These are phyloP conservation scores for Aegilops bicornis DNA, from an alignment of 176 grass and related monocot species.

Conservation along the genomic window DNA sequence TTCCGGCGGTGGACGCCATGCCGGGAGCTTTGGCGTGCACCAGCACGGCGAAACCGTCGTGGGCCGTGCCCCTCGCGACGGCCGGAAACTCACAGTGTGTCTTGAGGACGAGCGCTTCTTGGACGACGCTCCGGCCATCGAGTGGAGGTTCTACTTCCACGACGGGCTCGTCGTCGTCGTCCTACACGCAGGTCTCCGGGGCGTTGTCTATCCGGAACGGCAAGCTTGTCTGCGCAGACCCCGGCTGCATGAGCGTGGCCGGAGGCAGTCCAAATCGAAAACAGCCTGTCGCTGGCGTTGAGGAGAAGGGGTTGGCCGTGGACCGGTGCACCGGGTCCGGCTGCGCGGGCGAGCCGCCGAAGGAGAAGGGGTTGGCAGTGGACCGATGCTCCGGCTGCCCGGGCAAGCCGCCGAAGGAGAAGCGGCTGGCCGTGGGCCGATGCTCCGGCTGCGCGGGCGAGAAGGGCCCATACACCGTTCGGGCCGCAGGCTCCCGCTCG, in stretches of 20 bases:
- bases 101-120: conserved; percentile 23
- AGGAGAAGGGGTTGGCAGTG: no score
- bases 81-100: conserved; percentile 47
- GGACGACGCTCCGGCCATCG: neutral
- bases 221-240: neutral
- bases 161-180: conserved; percentile 44
- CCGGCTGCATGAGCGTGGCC: conserved; percentile 11
- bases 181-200: neutral
- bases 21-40: conserved; percentile 55
- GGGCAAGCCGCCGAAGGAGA: no score
- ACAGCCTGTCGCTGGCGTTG: no score
- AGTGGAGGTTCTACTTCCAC: neutral
- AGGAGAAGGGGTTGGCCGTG: no score
- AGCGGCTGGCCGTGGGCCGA: no score
- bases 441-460: neutral
- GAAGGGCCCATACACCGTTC: neutral
- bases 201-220: neutral
- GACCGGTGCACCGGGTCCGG: no score
- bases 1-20: no score
- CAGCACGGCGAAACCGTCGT: conserved; percentile 49
- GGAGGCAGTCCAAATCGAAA: neutral
- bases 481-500: neutral
- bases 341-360: no score
- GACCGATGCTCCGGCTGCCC: no score
- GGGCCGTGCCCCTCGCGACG: conserved; percentile 15